A percentile compares a stretch with the other conserved stretches of the same genome.
phyloP scores from a whole-genome alignment of 2,329 filamentous ascomycete genomes.

The Stemphylium vesicarium region DNA sequence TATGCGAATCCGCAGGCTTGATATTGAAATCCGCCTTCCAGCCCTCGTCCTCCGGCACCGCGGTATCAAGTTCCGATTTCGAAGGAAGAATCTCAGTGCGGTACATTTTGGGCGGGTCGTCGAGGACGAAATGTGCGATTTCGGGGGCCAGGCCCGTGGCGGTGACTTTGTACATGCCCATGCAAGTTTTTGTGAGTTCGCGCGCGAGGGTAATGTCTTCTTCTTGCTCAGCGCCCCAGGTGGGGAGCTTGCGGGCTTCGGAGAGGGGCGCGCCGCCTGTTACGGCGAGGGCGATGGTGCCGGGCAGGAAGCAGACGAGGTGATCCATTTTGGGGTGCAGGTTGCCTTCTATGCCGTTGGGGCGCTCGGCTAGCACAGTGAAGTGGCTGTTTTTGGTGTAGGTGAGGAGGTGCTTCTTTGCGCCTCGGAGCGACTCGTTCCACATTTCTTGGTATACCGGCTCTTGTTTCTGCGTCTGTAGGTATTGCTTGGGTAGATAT shows the following conservation, averaged over 20 bases:
- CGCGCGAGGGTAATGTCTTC: slow-evolving; percentile 85
- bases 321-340: slow-evolving; percentile 96
- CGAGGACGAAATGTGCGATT: slow-evolving; percentile 88
- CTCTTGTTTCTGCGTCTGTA: slow-evolving; percentile 89
- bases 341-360: slow-evolving; percentile 68
- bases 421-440: slow-evolving; percentile 81
- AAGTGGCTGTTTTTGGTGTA: slow-evolving; percentile 82
- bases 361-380: slow-evolving; percentile 89
- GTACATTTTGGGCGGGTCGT: slow-evolving; percentile 69
- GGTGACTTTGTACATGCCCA: slow-evolving; percentile 94
- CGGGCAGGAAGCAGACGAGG: slow-evolving; percentile 95
- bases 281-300: slow-evolving; percentile 87
- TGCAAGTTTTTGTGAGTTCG: slow-evolving; percentile 96
- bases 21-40: slow-evolving; percentile 84
- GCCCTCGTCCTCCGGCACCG: slow-evolving; percentile 53
- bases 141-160: slow-evolving; percentile 91
- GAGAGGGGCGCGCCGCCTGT: slow-evolving; percentile 79
- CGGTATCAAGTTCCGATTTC: slow-evolving; percentile 42
- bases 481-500: slow-evolving; percentile 97
- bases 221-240: slow-evolving; percentile 80
- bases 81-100: slow-evolving; percentile 54
- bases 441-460: slow-evolving; percentile 90
- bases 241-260: slow-evolving; percentile 72
- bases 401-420: slow-evolving; percentile 90
- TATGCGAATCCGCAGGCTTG: slow-evolving; percentile 84